phyloP scores from a whole-genome alignment of 306 rosid species.

The Oxytropis ochrocephala region DNA sequence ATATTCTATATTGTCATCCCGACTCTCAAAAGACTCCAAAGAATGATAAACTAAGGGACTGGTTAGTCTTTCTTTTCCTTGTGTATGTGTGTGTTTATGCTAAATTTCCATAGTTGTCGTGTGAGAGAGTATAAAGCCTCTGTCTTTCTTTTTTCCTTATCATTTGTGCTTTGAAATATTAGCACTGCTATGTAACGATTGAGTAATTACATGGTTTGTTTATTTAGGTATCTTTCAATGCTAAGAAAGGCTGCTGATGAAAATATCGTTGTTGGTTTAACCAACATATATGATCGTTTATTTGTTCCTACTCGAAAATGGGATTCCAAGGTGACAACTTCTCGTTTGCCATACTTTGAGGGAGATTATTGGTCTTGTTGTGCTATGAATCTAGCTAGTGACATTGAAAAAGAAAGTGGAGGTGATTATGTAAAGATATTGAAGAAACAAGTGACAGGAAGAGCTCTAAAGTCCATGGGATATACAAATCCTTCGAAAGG shows the following conservation, averaged over 20 bases:
- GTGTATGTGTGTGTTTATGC: not conserved
- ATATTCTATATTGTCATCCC: too few species aligned
- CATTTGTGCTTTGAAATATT: not conserved
- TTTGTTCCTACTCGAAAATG: slow-evolving; percentile 31
- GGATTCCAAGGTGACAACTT: slow-evolving; percentile 42
- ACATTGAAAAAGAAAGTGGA: slow-evolving; percentile 22
- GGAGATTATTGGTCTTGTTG: slow-evolving; percentile 57
- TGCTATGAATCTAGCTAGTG: slow-evolving; percentile 33
- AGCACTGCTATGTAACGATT: not conserved
- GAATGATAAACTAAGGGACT: slow-evolving; percentile 48
- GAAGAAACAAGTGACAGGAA: slow-evolving; percentile 17
- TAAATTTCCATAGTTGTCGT: not conserved
- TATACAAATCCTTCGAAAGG: slow-evolving; percentile 34
- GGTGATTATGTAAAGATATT: slow-evolving; percentile 12
- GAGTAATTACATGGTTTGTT: not conserved
- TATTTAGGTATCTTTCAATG: slow-evolving; percentile 50
- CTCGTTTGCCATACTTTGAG: slow-evolving; percentile 66
- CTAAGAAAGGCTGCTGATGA: slow-evolving; percentile 48
- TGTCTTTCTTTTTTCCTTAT: not conserved
- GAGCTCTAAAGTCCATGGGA: slow-evolving; percentile 54
- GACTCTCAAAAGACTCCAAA: too few species aligned
- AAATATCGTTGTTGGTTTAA: slow-evolving; percentile 41
- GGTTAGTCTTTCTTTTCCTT: slow-evolving; percentile 53
- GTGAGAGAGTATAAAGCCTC: too few species aligned
- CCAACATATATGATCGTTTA: slow-evolving; percentile 49